A percentile compares a stretch with the other conserved stretches of the same genome.
phyloP scores from a whole-genome alignment of 2,329 filamentous ascomycete species.

The Talaromyces atroroseus region DNA sequence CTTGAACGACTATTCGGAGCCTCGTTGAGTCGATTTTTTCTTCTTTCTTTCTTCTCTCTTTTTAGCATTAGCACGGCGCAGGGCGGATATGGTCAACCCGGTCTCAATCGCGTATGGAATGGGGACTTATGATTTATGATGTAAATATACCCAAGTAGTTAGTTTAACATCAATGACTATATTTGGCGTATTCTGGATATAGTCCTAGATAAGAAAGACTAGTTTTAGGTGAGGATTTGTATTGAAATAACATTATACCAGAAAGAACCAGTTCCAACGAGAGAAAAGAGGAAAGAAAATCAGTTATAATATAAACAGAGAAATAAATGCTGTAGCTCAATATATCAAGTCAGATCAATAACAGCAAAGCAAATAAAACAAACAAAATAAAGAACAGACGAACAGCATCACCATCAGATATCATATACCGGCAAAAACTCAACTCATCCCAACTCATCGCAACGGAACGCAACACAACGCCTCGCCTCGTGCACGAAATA shows the following conservation, averaged over 20 bases:
- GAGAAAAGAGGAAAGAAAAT: background rate
- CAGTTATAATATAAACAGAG: background rate
- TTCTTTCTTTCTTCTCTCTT: slow-evolving; percentile 8
- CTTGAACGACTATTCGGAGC: slow-evolving; percentile 70
- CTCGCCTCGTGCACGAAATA: background rate
- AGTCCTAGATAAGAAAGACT: background rate
- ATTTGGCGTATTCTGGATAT: background rate
- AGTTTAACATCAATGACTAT: background rate
- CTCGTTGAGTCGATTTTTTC: slow-evolving; percentile 24
- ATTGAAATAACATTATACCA: background rate
- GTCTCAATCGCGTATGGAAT: background rate
- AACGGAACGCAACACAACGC: background rate
- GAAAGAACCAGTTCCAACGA: background rate
- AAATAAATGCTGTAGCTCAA: background rate
- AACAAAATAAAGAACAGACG: background rate
- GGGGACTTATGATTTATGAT: background rate
- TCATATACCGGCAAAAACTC: background rate
- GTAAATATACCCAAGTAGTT: background rate
- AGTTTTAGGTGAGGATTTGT: background rate
- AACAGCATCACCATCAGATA: background rate
- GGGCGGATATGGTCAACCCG: slow-evolving; percentile 11
- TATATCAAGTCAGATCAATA: slow-evolving; percentile 1
- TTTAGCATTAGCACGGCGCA: slow-evolving; percentile 23
- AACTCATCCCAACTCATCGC: background rate
- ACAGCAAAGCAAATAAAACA: slow-evolving; percentile 1